phyloP scores from a whole-genome alignment of 2,329 filamentous ascomycete genomes.

The Shiraia sp. region DNA sequence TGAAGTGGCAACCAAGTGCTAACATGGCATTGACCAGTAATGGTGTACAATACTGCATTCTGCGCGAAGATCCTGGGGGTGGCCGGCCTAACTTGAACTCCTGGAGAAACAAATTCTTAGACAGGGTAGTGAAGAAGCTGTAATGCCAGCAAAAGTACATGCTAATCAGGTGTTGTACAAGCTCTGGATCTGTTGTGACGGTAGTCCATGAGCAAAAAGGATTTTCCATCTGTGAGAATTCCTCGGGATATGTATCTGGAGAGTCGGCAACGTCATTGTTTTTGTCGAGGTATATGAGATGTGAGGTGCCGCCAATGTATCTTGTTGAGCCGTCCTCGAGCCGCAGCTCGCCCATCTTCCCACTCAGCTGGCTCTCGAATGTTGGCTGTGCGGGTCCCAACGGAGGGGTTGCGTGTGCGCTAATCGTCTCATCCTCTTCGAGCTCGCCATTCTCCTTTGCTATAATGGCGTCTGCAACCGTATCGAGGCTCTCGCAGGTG shows the following conservation, averaged over 20 bases:
- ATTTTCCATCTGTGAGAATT: constrained; percentile 62
- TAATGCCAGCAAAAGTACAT: constrained; percentile 99
- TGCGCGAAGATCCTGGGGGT: constrained; percentile 49
- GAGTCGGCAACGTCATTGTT: constrained; percentile 35
- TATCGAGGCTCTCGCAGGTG: constrained; percentile 75
- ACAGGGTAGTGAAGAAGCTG: constrained; percentile 89
- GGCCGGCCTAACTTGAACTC: constrained; percentile 78
- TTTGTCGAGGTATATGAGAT: constrained; percentile 74
- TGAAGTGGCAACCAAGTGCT: constrained; percentile 91
- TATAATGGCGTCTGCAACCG: constrained; percentile 63
- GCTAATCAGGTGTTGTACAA: constrained; percentile 85
- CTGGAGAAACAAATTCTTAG: constrained; percentile 81
- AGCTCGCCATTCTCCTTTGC: constrained; percentile 55
- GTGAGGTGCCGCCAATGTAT: constrained; percentile 92
- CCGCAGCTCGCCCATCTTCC: constrained; percentile 90
- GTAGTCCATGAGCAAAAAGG: constrained; percentile 84
- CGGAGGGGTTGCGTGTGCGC: constrained; percentile 36
- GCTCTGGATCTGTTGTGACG: constrained; percentile 76
- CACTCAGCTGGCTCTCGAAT: constrained; percentile 79
- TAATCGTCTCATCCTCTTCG: constrained; percentile 48
- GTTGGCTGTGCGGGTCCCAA: constrained; percentile 42
- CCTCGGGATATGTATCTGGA: constrained; percentile 42
- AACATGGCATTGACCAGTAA: constrained; percentile 93
- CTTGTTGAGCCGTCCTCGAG: constrained; percentile 85
- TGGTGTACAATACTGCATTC: constrained; percentile 81